Conservation (phyloP, 1,284 basidiomycete genomes). For the Grifola frondosa region DNA sequence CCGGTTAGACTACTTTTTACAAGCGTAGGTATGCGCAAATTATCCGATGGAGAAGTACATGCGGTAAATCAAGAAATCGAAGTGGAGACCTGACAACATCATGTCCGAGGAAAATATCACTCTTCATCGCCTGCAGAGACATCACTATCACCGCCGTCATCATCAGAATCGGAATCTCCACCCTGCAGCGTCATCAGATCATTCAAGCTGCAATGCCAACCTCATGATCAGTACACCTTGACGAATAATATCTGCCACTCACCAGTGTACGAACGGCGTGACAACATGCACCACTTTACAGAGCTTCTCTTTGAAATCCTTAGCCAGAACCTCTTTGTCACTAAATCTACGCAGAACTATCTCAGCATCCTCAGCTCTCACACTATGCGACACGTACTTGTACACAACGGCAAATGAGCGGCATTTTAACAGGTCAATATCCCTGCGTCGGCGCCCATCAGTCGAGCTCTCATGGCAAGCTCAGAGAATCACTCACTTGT, state of each 20-base stretch:
- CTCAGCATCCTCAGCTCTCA: neutral
- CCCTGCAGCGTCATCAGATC: conserved; percentile 57
- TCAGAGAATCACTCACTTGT: conserved; percentile 48
- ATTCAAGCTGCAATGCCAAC: conserved; percentile 53
- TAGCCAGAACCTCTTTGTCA: conserved; percentile 70
- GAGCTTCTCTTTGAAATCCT: conserved; percentile 67
- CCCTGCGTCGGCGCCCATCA: conserved; percentile 41
- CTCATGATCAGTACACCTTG: conserved; percentile 1
- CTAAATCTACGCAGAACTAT: conserved; percentile 54
- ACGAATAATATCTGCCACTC: conserved; percentile 27
- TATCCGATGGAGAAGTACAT: too few species aligned
- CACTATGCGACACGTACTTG: conserved; percentile 43
- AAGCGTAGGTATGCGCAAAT: too few species aligned
- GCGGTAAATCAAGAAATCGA: too few species aligned
- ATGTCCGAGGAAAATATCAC: too few species aligned
- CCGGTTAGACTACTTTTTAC: too few species aligned
- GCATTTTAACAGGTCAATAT: conserved; percentile 86
- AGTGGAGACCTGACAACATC: too few species aligned
- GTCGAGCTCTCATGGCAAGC: neutral
- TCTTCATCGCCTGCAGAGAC: too few species aligned
- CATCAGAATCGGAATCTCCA: conserved; percentile 36
- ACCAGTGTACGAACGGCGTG: conserved; percentile 84
- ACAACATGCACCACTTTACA: conserved; percentile 54
- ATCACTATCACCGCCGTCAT: conserved; percentile 18
- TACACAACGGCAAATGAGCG: conserved; percentile 74